These are phyloP conservation scores for Ambrosiella xylebori DNA, from an alignment of 2,329 filamentous ascomycete genomes.

Conservation along the genomic window DNA sequence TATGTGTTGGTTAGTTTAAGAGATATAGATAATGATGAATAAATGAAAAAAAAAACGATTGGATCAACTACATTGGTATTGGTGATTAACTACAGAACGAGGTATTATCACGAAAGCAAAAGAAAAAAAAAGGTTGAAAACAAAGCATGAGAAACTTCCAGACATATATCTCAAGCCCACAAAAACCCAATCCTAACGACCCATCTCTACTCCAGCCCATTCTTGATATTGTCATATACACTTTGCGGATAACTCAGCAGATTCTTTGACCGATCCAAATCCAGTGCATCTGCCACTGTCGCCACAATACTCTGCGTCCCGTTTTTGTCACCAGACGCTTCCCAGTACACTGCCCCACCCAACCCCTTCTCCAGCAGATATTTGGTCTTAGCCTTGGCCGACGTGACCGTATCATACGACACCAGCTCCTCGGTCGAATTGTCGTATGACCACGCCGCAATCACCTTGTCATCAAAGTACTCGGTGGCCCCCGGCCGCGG, in stretches of 20 bases:
- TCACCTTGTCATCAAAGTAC: constrained; percentile 35
- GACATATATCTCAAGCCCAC: not conserved
- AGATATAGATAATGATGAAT: not conserved
- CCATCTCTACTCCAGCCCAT: constrained; percentile 17
- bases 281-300: constrained; percentile 30
- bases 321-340: constrained; percentile 48
- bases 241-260: constrained; percentile 38
- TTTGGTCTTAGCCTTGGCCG: constrained; percentile 41
- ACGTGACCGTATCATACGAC: constrained; percentile 47
- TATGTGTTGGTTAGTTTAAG: constrained; percentile 1
- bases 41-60: not conserved
- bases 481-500: constrained; percentile 44
- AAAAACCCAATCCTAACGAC: not conserved
- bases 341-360: constrained; percentile 74
- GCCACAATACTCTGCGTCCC: constrained; percentile 40
- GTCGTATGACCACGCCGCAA: constrained; percentile 59
- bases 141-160: too few relatives aligned
- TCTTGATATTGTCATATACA: constrained; percentile 39
- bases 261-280: constrained; percentile 33
- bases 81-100: too few relatives aligned
- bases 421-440: constrained; percentile 40
- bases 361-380: constrained; percentile 45
- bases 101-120: too few relatives aligned
- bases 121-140: too few relatives aligned
- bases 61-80: too few relatives aligned